Conservation (phyloP, 2,329 filamentous ascomycete species). For the Aspergillus ustus region DNA sequence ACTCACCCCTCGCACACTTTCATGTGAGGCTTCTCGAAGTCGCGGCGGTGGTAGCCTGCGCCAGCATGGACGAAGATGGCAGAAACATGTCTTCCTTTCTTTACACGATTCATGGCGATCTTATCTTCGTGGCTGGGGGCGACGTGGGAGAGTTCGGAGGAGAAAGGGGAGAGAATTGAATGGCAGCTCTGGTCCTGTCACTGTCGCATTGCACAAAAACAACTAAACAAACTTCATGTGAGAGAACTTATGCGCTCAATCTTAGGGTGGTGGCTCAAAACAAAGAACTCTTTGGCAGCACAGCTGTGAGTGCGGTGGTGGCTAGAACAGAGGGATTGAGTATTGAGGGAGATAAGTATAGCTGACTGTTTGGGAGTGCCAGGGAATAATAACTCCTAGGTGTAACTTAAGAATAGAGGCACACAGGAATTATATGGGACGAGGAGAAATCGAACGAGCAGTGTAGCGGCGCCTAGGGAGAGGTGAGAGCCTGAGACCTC, state of each 20-base stretch:
- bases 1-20: slow-evolving; percentile 86
- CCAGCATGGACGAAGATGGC: slow-evolving; percentile 96
- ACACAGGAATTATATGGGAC: background rate
- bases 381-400: background rate
- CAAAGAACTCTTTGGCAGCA: background rate
- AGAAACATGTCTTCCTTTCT: slow-evolving; percentile 56
- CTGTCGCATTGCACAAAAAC: slow-evolving; percentile 8
- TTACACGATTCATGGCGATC: slow-evolving; percentile 39
- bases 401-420: background rate
- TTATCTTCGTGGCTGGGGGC: background rate
- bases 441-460: background rate
- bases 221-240: slow-evolving; percentile 3
- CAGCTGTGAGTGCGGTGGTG: background rate
- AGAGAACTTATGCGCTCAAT: slow-evolving; percentile 4
- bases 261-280: background rate
- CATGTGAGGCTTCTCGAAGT: slow-evolving; percentile 84
- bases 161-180: slow-evolving; percentile 2
- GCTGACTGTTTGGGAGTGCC: background rate
- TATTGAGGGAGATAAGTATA: background rate
- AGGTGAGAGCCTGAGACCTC: background rate
- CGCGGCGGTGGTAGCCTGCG: slow-evolving; percentile 86
- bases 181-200: slow-evolving; percentile 2
- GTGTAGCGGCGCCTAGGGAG: background rate
- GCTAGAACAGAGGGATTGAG: background rate
- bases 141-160: background rate